Evolutionary conservation across 2,329 filamentous ascomycete species (phyloP).

Genomic region (Rhexocercosporidium sp.): DNA sequence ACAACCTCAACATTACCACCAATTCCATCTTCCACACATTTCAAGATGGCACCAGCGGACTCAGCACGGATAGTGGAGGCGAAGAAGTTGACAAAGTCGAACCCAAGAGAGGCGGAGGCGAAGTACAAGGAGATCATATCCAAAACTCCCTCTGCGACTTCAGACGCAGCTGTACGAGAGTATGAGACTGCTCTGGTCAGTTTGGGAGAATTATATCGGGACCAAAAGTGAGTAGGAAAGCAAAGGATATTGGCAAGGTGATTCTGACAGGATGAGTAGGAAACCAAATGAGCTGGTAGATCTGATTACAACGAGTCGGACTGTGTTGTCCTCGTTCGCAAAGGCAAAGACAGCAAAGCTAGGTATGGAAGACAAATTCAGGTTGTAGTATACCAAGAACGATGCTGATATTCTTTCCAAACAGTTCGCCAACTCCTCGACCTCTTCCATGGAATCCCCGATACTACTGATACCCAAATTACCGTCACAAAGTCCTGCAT

Average conservation of each 20-base stretch:
- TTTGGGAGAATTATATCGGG: slow-evolving; percentile 89
- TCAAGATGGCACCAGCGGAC: slow-evolving; percentile 61
- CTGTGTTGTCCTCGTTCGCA: slow-evolving; percentile 92
- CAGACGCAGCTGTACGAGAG: slow-evolving; percentile 84
- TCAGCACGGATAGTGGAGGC: slow-evolving; percentile 82
- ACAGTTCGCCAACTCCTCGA: slow-evolving; percentile 95
- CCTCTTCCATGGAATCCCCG: slow-evolving; percentile 90
- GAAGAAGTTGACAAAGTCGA: slow-evolving; percentile 78
- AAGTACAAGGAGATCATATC: slow-evolving; percentile 91
- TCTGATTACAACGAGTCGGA: slow-evolving; percentile 87
- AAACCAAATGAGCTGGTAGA: slow-evolving; percentile 85
- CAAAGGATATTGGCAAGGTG: slow-evolving; percentile 6
- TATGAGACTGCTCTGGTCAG: slow-evolving; percentile 90
- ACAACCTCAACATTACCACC: slow-evolving; percentile 30
- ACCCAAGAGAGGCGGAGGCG: slow-evolving; percentile 82
- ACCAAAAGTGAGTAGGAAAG: slow-evolving; percentile 69
- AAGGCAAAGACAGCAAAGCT: slow-evolving; percentile 99
- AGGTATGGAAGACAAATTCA: slow-evolving; percentile 61
- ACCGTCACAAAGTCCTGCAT: slow-evolving; percentile 98
- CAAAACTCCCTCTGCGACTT: slow-evolving; percentile 79
- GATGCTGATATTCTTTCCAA: slow-evolving; percentile 18
- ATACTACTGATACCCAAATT: slow-evolving; percentile 93
- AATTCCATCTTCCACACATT: slow-evolving; percentile 27
- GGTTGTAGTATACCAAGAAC: neutral
- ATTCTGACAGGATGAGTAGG: slow-evolving; percentile 52